Conservation (phyloP, 805 yeast genomes). For the Yarrowia divulgata region DNA sequence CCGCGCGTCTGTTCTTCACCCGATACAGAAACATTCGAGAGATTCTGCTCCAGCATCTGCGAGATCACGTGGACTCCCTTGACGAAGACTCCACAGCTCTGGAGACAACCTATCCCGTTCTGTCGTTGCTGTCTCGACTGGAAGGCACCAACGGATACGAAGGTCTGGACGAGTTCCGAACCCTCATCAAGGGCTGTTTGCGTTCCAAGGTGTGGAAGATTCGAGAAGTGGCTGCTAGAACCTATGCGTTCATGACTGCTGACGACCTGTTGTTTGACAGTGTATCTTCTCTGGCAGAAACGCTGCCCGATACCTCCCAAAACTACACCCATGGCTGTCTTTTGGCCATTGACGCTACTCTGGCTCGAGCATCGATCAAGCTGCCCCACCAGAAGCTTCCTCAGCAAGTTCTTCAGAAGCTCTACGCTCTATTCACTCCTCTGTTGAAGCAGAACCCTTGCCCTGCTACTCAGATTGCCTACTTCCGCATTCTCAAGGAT, state of each 20-base stretch:
- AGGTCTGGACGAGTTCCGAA: constrained; percentile 61
- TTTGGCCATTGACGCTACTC: constrained; percentile 56
- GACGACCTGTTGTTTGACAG: constrained; percentile 45
- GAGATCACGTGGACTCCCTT: constrained; percentile 42
- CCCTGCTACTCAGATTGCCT: constrained; percentile 44
- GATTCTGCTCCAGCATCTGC: constrained; percentile 54
- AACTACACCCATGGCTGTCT: constrained; percentile 68
- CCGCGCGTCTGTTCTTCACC: constrained; percentile 75
- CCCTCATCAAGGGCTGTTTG: constrained; percentile 58
- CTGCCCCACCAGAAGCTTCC: constrained; percentile 10
- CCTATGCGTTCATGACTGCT: constrained; percentile 61
- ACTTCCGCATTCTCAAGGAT: constrained; percentile 28
- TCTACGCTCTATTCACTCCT: constrained; percentile 28
- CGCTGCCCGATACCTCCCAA: constrained; percentile 46
- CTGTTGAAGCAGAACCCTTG: constrained; percentile 42
- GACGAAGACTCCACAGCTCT: constrained; percentile 50
- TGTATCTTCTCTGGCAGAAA: constrained; percentile 4
- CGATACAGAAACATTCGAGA: constrained; percentile 62
- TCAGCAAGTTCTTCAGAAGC: constrained; percentile 9
- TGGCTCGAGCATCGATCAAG: constrained; percentile 40
- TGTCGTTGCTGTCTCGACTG: constrained; percentile 73
- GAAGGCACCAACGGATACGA: constrained; percentile 65
- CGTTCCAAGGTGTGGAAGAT: constrained; percentile 75
- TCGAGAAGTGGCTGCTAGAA: constrained; percentile 83
- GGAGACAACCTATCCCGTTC: constrained; percentile 75